Base-by-base conservation (phyloP, 73 alveolate species). In the Symbiodinium natans region DNA sequence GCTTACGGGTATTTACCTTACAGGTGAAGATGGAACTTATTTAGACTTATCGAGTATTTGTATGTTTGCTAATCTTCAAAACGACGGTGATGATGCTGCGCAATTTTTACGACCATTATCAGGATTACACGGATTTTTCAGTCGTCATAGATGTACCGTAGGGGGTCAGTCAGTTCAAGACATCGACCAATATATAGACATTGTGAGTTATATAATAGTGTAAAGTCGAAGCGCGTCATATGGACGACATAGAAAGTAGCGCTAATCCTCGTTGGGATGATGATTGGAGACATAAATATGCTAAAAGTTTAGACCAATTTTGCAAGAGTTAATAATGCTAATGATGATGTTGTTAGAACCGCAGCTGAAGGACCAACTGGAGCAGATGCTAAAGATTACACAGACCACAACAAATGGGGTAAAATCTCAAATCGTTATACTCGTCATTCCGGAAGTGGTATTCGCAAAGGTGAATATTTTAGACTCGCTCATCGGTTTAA, bases 201-300 rank as follows among this genome's bases (percentile, higher is more conserved):
- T 46, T 46, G 59, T 46, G 59, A 84, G 31, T 84, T 46, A 41
- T 84, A 84, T 84, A 59, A 83, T 1, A 40, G 92, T 21, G 15
- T 83, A 1, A 83, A 83, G 23, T 38, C 92, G 46, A 29, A 41
- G 93, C 52, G 17, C 43, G 93, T 41, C 77, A 84, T 46, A 84
- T 84, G 93, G 93, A 46, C 31, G 93, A 84, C 8, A 43, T 84
- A 41, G 93, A 84, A 84, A 33, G 80, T 8, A 39, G 80, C 48
- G 93, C 93, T 31, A 84, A 84, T 43, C 93, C 93, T 29, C 42
- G 93, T 6, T 84, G 93, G 93, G 93, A 84, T 84, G 93, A 33
- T 43, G 93, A 84, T 34, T 84, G n/a, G 33, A 68, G 77, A 59
- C 77, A 84, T 38, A 56, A 42, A 11, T 84, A 84, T 46, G 93